Evolutionary conservation across 169 alveolate species (phyloP).

Genomic region (Plasmodium sp.): DNA sequence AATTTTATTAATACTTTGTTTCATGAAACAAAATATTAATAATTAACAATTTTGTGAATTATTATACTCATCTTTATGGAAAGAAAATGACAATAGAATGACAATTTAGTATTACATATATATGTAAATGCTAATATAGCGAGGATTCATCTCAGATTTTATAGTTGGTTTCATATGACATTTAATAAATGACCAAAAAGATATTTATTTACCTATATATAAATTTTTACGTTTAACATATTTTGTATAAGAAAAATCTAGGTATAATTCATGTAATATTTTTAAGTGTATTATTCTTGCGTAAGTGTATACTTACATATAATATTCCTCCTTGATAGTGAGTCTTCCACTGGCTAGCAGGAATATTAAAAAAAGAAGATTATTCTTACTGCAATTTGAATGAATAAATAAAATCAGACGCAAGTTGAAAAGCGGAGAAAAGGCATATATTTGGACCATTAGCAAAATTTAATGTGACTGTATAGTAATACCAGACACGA

Average conservation of each 20-base stretch:
- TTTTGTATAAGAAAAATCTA: background rate
- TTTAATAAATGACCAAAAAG: background rate
- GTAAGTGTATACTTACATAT: background rate
- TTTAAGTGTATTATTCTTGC: background rate
- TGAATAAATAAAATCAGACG: background rate
- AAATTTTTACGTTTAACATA: background rate
- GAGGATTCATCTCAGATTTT: background rate
- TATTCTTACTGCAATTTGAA: background rate
- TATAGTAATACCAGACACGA: background rate
- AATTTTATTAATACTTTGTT: background rate
- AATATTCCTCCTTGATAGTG: background rate
- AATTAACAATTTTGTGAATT: background rate
- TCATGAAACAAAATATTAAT: background rate
- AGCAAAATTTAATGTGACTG: background rate
- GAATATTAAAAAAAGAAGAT: background rate
- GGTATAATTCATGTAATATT: background rate
- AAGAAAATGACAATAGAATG: background rate
- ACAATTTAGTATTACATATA: background rate
- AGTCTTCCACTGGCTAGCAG: background rate
- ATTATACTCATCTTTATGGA: background rate
- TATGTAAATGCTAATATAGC: background rate
- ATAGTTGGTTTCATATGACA: background rate
- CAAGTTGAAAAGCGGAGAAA: background rate
- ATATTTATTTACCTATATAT: background rate
- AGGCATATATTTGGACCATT: background rate